A percentile compares a stretch with the other conserved stretches of the same genome.
phyloP scores from a whole-genome alignment of 2,329 filamentous ascomycete species.

The Ophiocordyceps sinensis region DNA sequence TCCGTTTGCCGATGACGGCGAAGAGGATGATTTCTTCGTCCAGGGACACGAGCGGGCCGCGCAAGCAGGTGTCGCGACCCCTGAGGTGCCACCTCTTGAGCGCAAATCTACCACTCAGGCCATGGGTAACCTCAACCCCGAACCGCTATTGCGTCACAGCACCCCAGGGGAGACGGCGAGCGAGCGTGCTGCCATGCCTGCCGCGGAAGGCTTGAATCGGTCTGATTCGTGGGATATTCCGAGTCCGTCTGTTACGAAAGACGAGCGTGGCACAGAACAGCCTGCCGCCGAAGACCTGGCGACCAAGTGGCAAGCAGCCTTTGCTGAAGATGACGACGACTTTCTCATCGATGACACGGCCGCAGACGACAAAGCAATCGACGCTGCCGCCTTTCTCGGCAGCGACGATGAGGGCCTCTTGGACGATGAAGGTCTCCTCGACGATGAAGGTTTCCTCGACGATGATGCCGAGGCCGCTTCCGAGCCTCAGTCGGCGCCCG shows the following conservation, averaged over 20 bases:
- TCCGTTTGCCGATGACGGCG: conserved; percentile 28
- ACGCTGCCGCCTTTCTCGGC: conserved; percentile 53
- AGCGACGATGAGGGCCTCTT: conserved; percentile 81
- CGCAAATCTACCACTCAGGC: conserved; percentile 60
- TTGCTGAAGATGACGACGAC: conserved; percentile 57
- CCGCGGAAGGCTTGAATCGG: background rate
- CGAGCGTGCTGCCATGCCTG: conserved; percentile 10
- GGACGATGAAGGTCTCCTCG: conserved; percentile 12
- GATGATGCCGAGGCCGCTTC: conserved; percentile 38
- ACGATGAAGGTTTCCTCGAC: conserved; percentile 42
- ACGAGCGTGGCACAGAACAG: conserved; percentile 5
- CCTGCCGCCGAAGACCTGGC: conserved; percentile 49
- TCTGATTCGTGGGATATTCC: background rate
- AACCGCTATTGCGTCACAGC: conserved; percentile 13
- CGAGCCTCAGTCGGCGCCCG: conserved; percentile 3
- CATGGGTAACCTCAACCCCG: conserved; percentile 32
- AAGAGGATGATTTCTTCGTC: conserved; percentile 50
- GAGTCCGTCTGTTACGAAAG: background rate
- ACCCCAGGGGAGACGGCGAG: conserved; percentile 16
- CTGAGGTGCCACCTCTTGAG: conserved; percentile 26
- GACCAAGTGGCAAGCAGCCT: conserved; percentile 70
- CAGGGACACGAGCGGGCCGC: conserved; percentile 25
- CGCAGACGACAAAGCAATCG: conserved; percentile 30
- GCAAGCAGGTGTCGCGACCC: conserved; percentile 5
- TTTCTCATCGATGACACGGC: conserved; percentile 45